Evolutionary conservation across 208 protist genomes (phyloP), one percentile per base, ranked within the genome.

Genomic region (Phytomonas serpens): DNA sequence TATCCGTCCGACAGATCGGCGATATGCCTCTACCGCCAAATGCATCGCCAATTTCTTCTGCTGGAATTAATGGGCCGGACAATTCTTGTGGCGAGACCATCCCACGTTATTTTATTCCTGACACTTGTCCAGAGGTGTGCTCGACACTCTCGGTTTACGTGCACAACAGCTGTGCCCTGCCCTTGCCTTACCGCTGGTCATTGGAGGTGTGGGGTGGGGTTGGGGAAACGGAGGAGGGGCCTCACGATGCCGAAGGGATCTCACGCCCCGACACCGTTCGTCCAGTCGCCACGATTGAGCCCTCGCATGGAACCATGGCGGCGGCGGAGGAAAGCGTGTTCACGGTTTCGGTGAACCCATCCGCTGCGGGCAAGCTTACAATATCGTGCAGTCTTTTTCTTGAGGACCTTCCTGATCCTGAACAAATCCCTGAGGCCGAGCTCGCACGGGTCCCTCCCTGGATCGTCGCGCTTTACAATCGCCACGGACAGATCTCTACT

Each of bases 331-430:
- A 71, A 57, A 78, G 65, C 31, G 40, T 64, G 33, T 81, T 77
- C 36, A 73, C 63, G 4, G 67, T 78, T 61, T 78, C 77, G 23
- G 42, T 77, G 30, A 81, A 63, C 29, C 72, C 72, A 31, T 63
- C 61, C 4, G 69, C 64, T 16, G 61, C 77, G 74, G 69, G 74
- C 47, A 69, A 69, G 37, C 68, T 81, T 27, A 65, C 71, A 42
- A 77, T 74, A 23, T 83, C 87, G 32, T 84, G 85, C 47, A 88
- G 85, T 69, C 81, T 95, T 27, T 95, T 93, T 75, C 69, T 95
- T 3, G 79, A 86, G 34, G 87, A 77, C 4, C 81, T 95, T 74
- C 90, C 88, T 29, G 69, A 81, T 67, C 76, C 80, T n/a, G 67
- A 71, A 19, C 47, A 27, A 27, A 23, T 57, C 47, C 23, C 47